Evolutionary conservation across 768 basidiomycete species (phyloP).

Genomic region (Macrolepiota albuminosa): DNA sequence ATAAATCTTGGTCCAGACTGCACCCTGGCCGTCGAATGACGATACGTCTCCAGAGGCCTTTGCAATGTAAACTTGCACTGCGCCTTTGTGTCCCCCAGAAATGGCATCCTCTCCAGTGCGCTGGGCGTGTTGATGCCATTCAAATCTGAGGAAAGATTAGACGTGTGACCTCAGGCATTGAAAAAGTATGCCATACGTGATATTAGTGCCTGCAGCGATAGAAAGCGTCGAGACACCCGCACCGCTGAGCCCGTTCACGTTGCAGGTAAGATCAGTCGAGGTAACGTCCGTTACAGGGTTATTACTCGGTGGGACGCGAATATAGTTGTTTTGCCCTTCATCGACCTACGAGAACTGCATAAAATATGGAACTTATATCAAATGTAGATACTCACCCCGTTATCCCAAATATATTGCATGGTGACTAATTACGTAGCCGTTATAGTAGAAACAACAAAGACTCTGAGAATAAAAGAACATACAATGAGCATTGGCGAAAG

Average conservation of each 20-base stretch:
- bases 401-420: slow-evolving; percentile 48
- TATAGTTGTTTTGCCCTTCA: slow-evolving; percentile 38
- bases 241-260: slow-evolving; percentile 42
- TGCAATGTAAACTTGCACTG: slow-evolving; percentile 47
- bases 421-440: slow-evolving; percentile 28
- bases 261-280: slow-evolving; percentile 48
- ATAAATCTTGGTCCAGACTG: slow-evolving; percentile 54
- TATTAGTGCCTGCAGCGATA: slow-evolving; percentile 39
- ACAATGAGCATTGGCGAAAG: slow-evolving; percentile 32
- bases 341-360: slow-evolving; percentile 29
- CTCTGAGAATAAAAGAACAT: neutral
- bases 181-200: slow-evolving; percentile 26
- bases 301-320: slow-evolving; percentile 48
- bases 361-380: neutral
- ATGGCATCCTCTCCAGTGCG: slow-evolving; percentile 51
- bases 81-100: slow-evolving; percentile 46
- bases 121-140: slow-evolving; percentile 53
- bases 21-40: slow-evolving; percentile 41
- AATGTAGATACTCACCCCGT: slow-evolving; percentile 29
- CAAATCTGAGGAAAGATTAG: slow-evolving; percentile 28
- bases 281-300: slow-evolving; percentile 54
- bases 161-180: neutral
- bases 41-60: slow-evolving; percentile 43
- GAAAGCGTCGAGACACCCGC: slow-evolving; percentile 30
- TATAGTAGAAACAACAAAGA: neutral